These are phyloP conservation scores for Chaetomidium leptoderma DNA, from an alignment of 495 filamentous ascomycete species.

Conservation along the genomic window DNA sequence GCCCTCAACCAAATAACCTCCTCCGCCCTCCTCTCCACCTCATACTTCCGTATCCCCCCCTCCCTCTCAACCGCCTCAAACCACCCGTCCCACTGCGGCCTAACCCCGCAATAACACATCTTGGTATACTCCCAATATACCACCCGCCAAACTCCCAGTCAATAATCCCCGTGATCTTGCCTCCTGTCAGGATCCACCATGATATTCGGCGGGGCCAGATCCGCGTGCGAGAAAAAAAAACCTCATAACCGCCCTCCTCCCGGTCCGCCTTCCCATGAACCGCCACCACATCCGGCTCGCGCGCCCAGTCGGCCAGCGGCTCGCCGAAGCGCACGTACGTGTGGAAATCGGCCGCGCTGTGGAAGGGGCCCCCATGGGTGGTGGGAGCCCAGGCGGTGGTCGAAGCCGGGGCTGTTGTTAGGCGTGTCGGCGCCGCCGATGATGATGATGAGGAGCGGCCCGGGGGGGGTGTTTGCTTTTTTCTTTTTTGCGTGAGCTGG, in stretches of 20 bases:
- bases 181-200: not conserved
- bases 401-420: not conserved
- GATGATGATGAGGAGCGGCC: too few species aligned
- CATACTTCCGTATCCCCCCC: not conserved
- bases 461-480: not conserved
- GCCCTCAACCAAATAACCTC: not conserved
- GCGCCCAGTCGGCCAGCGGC: constrained; percentile 1
- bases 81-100: not conserved
- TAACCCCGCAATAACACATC: not conserved
- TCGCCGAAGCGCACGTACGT: constrained; percentile 2
- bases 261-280: not conserved
- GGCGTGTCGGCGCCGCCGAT: not conserved
- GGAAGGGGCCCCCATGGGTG: constrained; percentile 5
- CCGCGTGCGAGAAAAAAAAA: constrained; percentile 4
- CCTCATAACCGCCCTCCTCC: not conserved
- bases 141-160: constrained; percentile 15
- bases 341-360: constrained; percentile 3
- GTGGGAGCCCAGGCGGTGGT: not conserved
- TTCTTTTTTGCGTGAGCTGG: not conserved
- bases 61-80: not conserved
- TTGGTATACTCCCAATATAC: constrained; percentile 18
- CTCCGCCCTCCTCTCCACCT: not conserved
- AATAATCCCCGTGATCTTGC: constrained; percentile 5
- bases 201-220: constrained; percentile 3
- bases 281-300: not conserved